Conservation (phyloP, 176 grass and related monocot genomes). For the Zea mays region DNA sequence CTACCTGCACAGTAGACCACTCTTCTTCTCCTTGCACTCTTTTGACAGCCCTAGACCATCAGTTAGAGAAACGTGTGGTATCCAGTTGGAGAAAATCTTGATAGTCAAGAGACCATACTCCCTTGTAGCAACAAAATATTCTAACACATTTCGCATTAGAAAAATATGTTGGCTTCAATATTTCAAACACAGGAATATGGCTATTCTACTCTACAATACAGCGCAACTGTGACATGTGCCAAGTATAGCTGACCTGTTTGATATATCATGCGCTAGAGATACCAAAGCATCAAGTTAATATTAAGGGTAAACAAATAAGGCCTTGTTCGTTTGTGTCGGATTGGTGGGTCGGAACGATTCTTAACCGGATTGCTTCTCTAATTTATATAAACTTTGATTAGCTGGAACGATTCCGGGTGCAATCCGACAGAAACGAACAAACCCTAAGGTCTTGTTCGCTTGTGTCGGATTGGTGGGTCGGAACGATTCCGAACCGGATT, state of each 20-base stretch:
- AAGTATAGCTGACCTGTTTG: background rate
- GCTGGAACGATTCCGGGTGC: too few species aligned
- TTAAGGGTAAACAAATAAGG: background rate
- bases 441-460: too few species aligned
- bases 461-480: too few species aligned
- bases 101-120: background rate
- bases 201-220: background rate
- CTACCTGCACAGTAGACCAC: background rate
- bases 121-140: background rate
- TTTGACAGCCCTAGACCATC: background rate
- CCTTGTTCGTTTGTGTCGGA: too few species aligned
- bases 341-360: too few species aligned
- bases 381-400: too few species aligned
- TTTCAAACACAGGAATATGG: too few species aligned
- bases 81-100: background rate
- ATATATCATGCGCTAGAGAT: background rate
- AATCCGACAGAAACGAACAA: too few species aligned
- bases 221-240: background rate
- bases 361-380: too few species aligned
- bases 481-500: too few species aligned
- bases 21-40: background rate
- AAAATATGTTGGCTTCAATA: too few species aligned
- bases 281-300: background rate
- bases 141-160: too few species aligned
- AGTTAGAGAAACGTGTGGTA: background rate